Percentiles rank a stretch among this genome's conserved stretches.
Evolutionary conservation across 176 grass and related monocot species (phyloP).

Genomic region (Rhipidocladum racemiflorum): DNA sequence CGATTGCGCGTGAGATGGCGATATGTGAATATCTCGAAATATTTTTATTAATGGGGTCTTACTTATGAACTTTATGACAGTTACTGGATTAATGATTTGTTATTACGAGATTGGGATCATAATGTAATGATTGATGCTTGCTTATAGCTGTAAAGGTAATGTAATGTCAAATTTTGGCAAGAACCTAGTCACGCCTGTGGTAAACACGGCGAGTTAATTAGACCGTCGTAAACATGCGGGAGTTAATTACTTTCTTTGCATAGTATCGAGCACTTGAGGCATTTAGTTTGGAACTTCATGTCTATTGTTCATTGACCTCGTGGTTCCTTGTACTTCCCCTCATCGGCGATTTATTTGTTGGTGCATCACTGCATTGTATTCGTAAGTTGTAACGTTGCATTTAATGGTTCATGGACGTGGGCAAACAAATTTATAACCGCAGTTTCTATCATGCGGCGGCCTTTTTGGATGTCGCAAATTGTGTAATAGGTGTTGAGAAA

Average conservation of each 20-base stretch:
- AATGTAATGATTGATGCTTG: background rate
- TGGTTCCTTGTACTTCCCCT: background rate
- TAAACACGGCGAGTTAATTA: background rate
- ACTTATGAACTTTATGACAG: background rate
- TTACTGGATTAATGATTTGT: background rate
- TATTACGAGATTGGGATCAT: background rate
- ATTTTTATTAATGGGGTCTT: background rate
- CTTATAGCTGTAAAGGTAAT: background rate
- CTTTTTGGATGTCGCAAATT: background rate
- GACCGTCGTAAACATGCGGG: background rate
- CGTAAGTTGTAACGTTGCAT: background rate
- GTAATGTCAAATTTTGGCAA: background rate
- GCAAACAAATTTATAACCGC: background rate
- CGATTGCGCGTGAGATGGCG: background rate
- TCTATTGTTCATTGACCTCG: background rate
- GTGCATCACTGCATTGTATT: background rate
- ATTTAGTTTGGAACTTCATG: conserved; percentile 19
- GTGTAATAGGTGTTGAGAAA: background rate
- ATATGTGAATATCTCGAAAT: background rate
- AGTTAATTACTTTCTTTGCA: background rate
- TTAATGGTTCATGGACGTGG: background rate
- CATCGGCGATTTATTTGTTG: background rate
- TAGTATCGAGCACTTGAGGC: background rate
- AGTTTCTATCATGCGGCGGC: background rate
- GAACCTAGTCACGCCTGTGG: too few relatives aligned